Percentiles rank a stretch among this genome's conserved stretches.
Conservation (phyloP, 2,329 filamentous ascomycete genomes). For the Aspergillus calidoustus region DNA sequence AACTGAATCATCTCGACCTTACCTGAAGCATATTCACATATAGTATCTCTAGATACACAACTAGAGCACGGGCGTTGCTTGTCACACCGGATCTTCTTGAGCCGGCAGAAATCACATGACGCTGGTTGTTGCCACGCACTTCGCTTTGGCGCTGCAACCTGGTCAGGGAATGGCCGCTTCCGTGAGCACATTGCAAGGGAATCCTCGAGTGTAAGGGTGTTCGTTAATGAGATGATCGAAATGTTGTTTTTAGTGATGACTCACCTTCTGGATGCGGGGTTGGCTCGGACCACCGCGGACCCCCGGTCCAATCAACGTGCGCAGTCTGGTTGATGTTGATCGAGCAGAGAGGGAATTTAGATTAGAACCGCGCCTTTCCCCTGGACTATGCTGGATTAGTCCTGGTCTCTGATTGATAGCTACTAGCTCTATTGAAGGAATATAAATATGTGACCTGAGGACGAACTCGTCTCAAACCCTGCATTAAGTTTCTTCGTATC, state of each 20-base stretch:
- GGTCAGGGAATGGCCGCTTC: background rate
- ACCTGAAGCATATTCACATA: background rate
- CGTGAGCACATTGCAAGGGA: no score
- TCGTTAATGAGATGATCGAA: background rate
- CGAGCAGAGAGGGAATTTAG: no score
- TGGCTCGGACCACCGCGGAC: background rate
- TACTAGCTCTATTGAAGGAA: background rate
- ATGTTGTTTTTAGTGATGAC: background rate
- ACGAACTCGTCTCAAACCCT: no score
- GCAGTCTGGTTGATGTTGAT: background rate
- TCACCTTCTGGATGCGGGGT: background rate
- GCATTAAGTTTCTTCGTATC: no score
- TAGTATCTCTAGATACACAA: background rate
- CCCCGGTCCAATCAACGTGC: background rate
- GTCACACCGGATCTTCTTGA: conserved; percentile 12
- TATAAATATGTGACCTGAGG: background rate
- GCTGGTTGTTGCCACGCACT: conserved; percentile 11
- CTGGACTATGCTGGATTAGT: background rate
- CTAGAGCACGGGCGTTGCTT: conserved; percentile 3
- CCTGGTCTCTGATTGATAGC: conserved; percentile 5
- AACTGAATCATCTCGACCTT: background rate
- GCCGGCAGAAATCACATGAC: conserved; percentile 12
- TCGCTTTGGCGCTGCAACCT: background rate
- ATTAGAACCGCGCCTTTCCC: background rate
- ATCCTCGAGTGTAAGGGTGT: background rate